phyloP scores from a whole-genome alignment of 371 early-diverging fungal species.

The Capillidium heterosporum region DNA sequence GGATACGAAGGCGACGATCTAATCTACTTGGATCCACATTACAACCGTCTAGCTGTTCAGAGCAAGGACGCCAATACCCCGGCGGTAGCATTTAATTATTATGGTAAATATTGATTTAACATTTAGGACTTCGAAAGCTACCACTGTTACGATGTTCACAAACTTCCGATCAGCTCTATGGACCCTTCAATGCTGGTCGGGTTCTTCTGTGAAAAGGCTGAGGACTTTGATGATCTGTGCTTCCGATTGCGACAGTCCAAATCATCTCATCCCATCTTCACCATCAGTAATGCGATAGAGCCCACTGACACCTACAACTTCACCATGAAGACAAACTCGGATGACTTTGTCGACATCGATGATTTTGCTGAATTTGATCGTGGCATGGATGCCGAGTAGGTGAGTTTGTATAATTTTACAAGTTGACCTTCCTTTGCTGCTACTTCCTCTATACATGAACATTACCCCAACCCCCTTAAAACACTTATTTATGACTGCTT shows the following conservation, averaged over 20 bases:
- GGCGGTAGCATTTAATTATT: constrained; percentile 15
- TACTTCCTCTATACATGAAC: too few species aligned
- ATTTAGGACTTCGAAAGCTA: constrained; percentile 53
- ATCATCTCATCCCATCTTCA: too few species aligned
- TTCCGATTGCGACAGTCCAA: constrained; percentile 8
- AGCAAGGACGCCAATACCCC: constrained; percentile 29
- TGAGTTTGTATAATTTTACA: too few species aligned
- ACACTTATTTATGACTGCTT: too few species aligned
- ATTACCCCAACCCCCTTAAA: too few species aligned
- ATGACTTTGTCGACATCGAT: too few species aligned
- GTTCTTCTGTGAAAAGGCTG: constrained; percentile 51
- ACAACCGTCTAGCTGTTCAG: constrained; percentile 45
- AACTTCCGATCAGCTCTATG: constrained; percentile 45
- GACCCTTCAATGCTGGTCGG: constrained; percentile 91
- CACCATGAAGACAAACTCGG: too few species aligned
- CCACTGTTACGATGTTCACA: constrained; percentile 57
- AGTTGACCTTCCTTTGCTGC: too few species aligned
- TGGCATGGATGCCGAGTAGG: too few species aligned
- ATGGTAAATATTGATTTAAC: neutral
- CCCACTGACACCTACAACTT: too few species aligned
- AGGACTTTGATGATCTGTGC: constrained; percentile 47
- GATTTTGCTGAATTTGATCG: too few species aligned
- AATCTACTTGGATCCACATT: constrained; percentile 89
- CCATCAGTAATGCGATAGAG: too few species aligned
- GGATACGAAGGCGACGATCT: constrained; percentile 67